phyloP scores from a whole-genome alignment of 176 grass and related monocot species.

The Guadua angustifolia region DNA sequence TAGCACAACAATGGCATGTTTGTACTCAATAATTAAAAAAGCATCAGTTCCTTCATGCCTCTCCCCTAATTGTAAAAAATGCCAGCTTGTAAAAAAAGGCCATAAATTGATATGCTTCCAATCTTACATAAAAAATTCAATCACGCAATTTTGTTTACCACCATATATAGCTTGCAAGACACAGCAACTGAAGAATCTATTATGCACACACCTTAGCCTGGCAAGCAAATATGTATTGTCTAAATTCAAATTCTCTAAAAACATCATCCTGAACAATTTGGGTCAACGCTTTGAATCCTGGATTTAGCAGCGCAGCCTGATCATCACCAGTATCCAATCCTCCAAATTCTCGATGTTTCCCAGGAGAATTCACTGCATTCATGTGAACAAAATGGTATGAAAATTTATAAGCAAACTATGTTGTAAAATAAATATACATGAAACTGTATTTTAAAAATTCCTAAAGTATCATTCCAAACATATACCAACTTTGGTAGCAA shows the following conservation, averaged over 20 bases:
- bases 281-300: conserved; percentile 78
- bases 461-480: neutral
- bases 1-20: conserved; percentile 17
- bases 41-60: neutral
- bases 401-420: conserved; percentile 32
- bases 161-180: conserved; percentile 24
- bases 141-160: neutral
- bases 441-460: conserved; percentile 26
- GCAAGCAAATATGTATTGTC: conserved; percentile 99
- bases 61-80: conserved; percentile 6
- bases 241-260: conserved; percentile 98
- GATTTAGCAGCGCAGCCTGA: conserved; percentile 87
- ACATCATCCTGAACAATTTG: conserved; percentile 92
- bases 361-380: conserved; percentile 69
- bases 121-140: conserved; percentile 19
- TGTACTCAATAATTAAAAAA: neutral
- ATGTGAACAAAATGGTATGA: conserved; percentile 37
- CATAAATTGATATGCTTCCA: conserved; percentile 18
- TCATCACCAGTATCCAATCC: conserved; percentile 94
- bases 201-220: conserved; percentile 80
- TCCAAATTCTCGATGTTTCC: conserved; percentile 93
- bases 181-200: conserved; percentile 23
- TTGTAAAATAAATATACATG: conserved; percentile 24
- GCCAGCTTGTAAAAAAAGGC: neutral
- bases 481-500: neutral